Evolutionary conservation across 257 asterid species (phyloP).

Genomic region (Plantago elongata): DNA sequence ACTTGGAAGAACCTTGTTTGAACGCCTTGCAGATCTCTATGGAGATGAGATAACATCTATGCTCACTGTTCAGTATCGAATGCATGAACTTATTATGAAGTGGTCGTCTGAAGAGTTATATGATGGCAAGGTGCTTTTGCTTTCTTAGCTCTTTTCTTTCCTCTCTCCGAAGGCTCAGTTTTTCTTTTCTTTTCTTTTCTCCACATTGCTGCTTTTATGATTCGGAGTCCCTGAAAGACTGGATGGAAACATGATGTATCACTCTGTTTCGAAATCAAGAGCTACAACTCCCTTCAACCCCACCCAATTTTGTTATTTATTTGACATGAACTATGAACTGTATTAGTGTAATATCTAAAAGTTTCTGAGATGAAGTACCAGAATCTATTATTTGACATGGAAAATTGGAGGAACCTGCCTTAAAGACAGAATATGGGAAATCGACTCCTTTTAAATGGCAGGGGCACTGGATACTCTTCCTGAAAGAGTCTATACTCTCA

Average conservation of each 20-base stretch:
- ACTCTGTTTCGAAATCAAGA: background rate
- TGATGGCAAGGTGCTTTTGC: slow-evolving; percentile 66
- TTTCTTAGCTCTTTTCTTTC: slow-evolving; percentile 9
- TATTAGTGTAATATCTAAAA: too few relatives aligned
- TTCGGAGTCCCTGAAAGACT: background rate
- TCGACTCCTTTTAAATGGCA: too few relatives aligned
- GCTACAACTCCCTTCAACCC: background rate
- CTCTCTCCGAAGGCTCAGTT: background rate
- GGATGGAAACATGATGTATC: slow-evolving; percentile 7
- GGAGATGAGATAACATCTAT: slow-evolving; percentile 73
- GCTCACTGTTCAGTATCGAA: slow-evolving; percentile 99
- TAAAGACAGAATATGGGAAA: too few relatives aligned
- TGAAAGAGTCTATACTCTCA: too few relatives aligned
- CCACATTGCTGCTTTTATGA: background rate
- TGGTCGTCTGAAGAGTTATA: slow-evolving; percentile 94
- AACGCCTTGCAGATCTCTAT: slow-evolving; percentile 83
- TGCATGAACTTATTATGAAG: slow-evolving; percentile 89
- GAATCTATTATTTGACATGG: too few relatives aligned
- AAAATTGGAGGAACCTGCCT: too few relatives aligned
- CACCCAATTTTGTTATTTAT: too few relatives aligned
- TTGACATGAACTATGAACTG: too few relatives aligned
- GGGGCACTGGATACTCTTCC: too few relatives aligned
- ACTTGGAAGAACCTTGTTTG: slow-evolving; percentile 89
- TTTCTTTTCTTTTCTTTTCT: background rate
- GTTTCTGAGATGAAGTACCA: too few relatives aligned